Percentiles rank a stretch among this genome's conserved stretches.
Evolutionary conservation across 495 filamentous ascomycete genomes (phyloP).

Genomic region (Daldinia bambusicola): DNA sequence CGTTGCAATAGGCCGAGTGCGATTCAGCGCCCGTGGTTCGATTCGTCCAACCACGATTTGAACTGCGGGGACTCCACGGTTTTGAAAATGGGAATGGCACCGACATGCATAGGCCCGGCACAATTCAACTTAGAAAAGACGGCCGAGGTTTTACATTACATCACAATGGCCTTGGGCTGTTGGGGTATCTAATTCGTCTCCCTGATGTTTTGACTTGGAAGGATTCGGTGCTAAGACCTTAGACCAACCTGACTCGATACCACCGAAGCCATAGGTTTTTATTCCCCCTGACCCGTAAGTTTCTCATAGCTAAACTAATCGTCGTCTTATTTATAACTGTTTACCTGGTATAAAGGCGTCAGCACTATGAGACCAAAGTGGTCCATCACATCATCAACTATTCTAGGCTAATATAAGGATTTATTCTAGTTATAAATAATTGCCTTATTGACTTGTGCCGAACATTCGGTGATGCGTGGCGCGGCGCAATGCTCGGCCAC

Average conservation of each 20-base stretch:
- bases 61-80: slow-evolving; percentile 19
- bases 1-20: slow-evolving; percentile 8
- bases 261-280: too few relatives aligned
- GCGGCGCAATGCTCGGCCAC: slow-evolving; percentile 6
- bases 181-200: neutral
- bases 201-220: too few relatives aligned
- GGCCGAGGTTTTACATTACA: neutral
- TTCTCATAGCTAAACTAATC: neutral
- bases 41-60: slow-evolving; percentile 6
- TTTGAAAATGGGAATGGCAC: slow-evolving; percentile 4
- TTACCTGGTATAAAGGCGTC: neutral
- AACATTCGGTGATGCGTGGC: neutral
- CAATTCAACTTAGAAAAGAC: slow-evolving; percentile 8
- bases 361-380: neutral
- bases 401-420: neutral
- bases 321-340: neutral
- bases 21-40: slow-evolving; percentile 3
- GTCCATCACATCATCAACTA: neutral
- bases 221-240: too few relatives aligned
- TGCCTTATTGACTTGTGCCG: neutral
- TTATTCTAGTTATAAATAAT: neutral
- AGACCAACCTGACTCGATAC: too few relatives aligned
- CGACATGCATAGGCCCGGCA: slow-evolving; percentile 13
- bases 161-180: neutral
- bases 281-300: neutral